These are phyloP conservation scores for Mortierella sp. DNA, from an alignment of 371 early-diverging fungal species.

Conservation along the genomic window DNA sequence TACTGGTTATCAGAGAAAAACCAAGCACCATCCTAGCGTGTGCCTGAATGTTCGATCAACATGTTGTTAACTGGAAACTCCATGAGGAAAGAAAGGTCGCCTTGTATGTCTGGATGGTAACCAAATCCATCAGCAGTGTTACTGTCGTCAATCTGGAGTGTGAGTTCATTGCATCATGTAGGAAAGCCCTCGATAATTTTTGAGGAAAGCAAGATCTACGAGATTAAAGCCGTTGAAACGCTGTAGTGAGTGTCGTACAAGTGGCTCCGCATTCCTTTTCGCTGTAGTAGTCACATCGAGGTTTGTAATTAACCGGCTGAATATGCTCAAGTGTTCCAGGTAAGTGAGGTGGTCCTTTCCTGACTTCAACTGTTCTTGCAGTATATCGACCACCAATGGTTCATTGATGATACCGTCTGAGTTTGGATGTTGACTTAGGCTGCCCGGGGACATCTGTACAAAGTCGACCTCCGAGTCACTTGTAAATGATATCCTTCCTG, in stretches of 20 bases:
- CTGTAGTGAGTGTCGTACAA: conserved; percentile 16
- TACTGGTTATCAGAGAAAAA: conserved; percentile 26
- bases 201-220: conserved; percentile 22
- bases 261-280: neutral
- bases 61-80: conserved; percentile 25
- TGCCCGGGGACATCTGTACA: no score
- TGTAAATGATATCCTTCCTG: conserved; percentile 3
- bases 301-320: no score
- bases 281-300: no score
- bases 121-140: conserved; percentile 33
- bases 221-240: conserved; percentile 20
- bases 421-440: neutral
- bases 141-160: conserved; percentile 27
- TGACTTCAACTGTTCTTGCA: no score
- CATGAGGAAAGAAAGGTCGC: conserved; percentile 33
- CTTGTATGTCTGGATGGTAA: conserved; percentile 7
- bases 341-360: no score
- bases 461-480: neutral
- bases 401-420: conserved; percentile 24
- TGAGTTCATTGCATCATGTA: conserved; percentile 15
- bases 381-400: conserved; percentile 27
- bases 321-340: no score
- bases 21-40: conserved; percentile 29
- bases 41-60: conserved; percentile 19
- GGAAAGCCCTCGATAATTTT: conserved; percentile 4